These are phyloP conservation scores for Bathelium albidoporum DNA, from an alignment of 495 filamentous ascomycete genomes.

Conservation along the genomic window DNA sequence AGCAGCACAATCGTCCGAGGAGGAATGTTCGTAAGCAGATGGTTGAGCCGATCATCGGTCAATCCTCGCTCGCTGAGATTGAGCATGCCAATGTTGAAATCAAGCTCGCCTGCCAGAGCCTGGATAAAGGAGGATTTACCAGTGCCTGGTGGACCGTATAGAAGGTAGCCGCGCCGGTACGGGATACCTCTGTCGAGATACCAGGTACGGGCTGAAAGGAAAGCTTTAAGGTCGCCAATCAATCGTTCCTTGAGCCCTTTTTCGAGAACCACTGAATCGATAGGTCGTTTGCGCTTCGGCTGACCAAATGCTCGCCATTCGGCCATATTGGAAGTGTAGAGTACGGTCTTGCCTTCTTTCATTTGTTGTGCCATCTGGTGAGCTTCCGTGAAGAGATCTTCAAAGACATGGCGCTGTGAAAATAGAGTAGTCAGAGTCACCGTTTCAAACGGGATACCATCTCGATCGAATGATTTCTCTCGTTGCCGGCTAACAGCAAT, in stretches of 20 bases:
- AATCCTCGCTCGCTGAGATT: slow-evolving; percentile 89
- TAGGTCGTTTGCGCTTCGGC: slow-evolving; percentile 73
- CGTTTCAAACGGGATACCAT: slow-evolving; percentile 87
- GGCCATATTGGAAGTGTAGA: slow-evolving; percentile 75
- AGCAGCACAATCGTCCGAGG: slow-evolving; percentile 75
- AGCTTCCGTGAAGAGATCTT: slow-evolving; percentile 75
- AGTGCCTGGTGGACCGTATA: slow-evolving; percentile 88
- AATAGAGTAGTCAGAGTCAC: slow-evolving; percentile 88
- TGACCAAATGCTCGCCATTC: slow-evolving; percentile 79
- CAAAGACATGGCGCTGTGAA: slow-evolving; percentile 72
- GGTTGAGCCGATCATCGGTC: slow-evolving; percentile 84
- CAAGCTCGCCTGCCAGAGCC: slow-evolving; percentile 79
- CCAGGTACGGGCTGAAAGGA: slow-evolving; percentile 69
- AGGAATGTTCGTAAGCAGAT: slow-evolving; percentile 79
- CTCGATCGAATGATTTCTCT: slow-evolving; percentile 58
- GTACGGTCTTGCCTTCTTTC: slow-evolving; percentile 86
- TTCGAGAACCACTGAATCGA: slow-evolving; percentile 81
- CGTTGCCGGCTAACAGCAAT: slow-evolving; percentile 79
- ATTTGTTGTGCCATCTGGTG: slow-evolving; percentile 62
- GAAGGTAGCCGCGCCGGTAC: slow-evolving; percentile 83
- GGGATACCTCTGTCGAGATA: slow-evolving; percentile 93
- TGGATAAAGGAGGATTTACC: slow-evolving; percentile 97
- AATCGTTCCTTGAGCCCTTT: slow-evolving; percentile 76
- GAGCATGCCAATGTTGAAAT: slow-evolving; percentile 89
- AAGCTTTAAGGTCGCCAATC: slow-evolving; percentile 76